Evolutionary conservation across 306 rosid species (phyloP).

Genomic region (Parietaria judaica): DNA sequence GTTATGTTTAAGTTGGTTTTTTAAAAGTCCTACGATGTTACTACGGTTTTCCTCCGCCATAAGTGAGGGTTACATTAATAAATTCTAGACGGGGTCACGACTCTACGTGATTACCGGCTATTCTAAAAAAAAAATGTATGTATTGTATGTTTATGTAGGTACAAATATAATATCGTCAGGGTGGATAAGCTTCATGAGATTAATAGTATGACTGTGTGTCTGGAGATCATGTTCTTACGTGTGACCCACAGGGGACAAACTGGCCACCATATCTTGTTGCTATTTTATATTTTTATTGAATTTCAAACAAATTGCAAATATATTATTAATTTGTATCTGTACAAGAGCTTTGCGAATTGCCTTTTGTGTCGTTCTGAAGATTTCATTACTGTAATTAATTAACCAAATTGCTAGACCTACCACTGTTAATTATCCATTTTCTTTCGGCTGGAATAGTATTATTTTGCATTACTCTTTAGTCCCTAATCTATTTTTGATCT

Average conservation of each 20-base stretch:
- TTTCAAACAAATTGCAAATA: neutral
- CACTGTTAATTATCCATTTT: neutral
- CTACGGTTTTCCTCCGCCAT: no score
- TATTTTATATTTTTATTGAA: neutral
- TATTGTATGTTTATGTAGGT: neutral
- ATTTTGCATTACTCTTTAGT: neutral
- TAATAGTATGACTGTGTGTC: conserved; percentile 4
- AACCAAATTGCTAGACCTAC: neutral
- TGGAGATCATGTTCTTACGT: conserved; percentile 6
- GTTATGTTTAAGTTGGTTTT: no score
- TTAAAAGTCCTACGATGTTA: no score
- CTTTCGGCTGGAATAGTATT: neutral
- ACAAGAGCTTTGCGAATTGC: neutral
- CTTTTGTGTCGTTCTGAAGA: neutral
- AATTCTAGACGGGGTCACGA: no score
- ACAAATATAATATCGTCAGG: neutral
- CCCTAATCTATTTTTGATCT: neutral
- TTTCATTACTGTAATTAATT: no score
- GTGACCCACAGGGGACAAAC: conserved; percentile 23
- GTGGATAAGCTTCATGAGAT: neutral
- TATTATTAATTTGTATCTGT: no score
- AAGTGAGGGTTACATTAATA: no score
- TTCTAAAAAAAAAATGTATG: no score
- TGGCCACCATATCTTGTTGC: conserved; percentile 31
- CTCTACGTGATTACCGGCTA: no score